Evolutionary conservation across 1,139 yeast genomes (phyloP).

Genomic region (Diutina rugosa): DNA sequence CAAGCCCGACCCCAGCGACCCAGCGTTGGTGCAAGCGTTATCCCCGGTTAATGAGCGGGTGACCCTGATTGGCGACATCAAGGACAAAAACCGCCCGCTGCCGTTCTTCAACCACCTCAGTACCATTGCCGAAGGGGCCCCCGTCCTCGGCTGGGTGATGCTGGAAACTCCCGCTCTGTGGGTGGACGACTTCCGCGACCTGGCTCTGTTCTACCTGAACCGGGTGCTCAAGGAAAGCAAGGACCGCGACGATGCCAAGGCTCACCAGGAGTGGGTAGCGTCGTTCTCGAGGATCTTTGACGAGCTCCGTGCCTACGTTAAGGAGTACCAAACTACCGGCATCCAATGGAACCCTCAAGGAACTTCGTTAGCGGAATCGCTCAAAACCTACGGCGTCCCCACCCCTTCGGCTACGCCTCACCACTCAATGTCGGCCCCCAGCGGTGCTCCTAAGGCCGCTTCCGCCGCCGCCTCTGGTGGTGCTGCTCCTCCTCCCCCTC

Average conservation of each 20-base stretch:
- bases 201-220: constrained; percentile 91
- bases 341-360: constrained; percentile 52
- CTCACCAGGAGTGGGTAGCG: constrained; percentile 73
- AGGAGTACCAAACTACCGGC: constrained; percentile 72
- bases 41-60: constrained; percentile 57
- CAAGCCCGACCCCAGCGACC: constrained; percentile 50
- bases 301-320: constrained; percentile 58
- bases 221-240: constrained; percentile 75
- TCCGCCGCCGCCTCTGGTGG: constrained; percentile 13
- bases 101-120: constrained; percentile 59
- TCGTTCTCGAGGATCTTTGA: constrained; percentile 50
- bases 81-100: constrained; percentile 65
- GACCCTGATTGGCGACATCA: constrained; percentile 43
- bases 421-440: neutral
- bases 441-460: constrained; percentile 7
- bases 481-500: constrained; percentile 50
- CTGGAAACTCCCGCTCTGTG: constrained; percentile 57
- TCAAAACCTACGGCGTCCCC: constrained; percentile 5
- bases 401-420: neutral
- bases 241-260: constrained; percentile 41
- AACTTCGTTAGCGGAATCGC: constrained; percentile 23
- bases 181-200: constrained; percentile 76
- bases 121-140: constrained; percentile 79
- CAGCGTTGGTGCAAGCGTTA: constrained; percentile 43
- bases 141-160: constrained; percentile 86